Percentiles rank a stretch among this genome's conserved stretches.
Evolutionary conservation across 2,329 filamentous ascomycete genomes (phyloP).

Genomic region (Hypoxylon rubiginosum): DNA sequence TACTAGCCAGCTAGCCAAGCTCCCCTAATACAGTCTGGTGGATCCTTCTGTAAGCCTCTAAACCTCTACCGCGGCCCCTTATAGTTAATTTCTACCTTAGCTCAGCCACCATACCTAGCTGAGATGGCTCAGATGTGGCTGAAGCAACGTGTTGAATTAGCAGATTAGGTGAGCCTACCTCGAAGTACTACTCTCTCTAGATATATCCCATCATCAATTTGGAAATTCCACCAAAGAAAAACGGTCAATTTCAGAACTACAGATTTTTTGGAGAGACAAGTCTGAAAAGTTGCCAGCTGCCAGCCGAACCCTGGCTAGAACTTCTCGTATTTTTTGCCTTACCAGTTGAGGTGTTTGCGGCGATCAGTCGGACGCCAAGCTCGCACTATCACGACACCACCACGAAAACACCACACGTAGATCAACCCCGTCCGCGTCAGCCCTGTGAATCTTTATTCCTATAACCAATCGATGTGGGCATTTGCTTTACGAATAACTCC

Average conservation of each 20-base stretch:
- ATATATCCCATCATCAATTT: neutral
- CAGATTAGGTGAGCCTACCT: too few species aligned
- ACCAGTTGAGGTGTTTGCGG: slow-evolving; percentile 9
- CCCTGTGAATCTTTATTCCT: slow-evolving; percentile 19
- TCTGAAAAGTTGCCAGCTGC: too few species aligned
- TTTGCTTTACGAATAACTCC: neutral
- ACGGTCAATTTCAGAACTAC: too few species aligned
- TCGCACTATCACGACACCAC: slow-evolving; percentile 24
- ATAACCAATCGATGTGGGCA: neutral
- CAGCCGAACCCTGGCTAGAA: neutral
- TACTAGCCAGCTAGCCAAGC: neutral
- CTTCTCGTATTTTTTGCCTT: slow-evolving; percentile 24
- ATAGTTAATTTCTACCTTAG: neutral
- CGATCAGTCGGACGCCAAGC: slow-evolving; percentile 37
- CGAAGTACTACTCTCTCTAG: too few species aligned
- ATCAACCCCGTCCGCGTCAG: slow-evolving; percentile 33
- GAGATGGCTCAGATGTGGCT: neutral
- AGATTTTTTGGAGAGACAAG: too few species aligned
- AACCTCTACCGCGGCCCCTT: neutral
- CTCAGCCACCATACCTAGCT: too few species aligned
- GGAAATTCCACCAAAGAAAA: neutral
- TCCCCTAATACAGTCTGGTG: neutral
- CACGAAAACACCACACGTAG: slow-evolving; percentile 20
- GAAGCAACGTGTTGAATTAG: neutral
- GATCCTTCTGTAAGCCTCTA: slow-evolving; percentile 4